Base-by-base conservation (phyloP, 1,284 basidiomycete genomes). In the Cryptococcus sp. region DNA sequence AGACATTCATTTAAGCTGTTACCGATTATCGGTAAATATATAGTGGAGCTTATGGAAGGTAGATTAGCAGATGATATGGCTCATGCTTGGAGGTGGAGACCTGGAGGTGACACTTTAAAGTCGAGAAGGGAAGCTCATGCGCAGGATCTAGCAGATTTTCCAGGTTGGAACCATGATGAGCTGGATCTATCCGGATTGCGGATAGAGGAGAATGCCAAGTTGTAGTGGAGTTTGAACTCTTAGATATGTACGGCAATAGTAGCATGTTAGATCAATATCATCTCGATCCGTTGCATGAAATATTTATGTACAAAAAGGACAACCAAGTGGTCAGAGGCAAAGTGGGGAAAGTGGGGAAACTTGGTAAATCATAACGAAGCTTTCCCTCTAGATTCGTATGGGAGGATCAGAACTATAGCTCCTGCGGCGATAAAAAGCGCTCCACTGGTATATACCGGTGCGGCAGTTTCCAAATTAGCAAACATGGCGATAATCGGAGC, bases 371-470 rank as follows among this genome's bases (percentile, higher is more conserved):
- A 84, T 55, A 86, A 74, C n/a, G 83, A 82, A 2, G 85, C 82
- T 64, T 81, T 85, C 2, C 86, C 86, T 34, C 83, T 77, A 13
- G 86, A 83, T 64, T 88, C 86, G 65, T 83, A 86, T 0, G 88
- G 87, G n/a, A 89, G 70, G 32, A 87, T 63, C 49, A 88, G 65
- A 36, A 85, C 82, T 37, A 89, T 67, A n/a, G 81, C 55, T 0
- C 86, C 84, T 0, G 84, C 79, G 2, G 80, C 75, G 34, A 89
- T 71, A 67, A 88, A 84, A 55, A 89, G 73, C 13, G 80, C 82
- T 7, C 84, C 87, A 2, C 84, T 80, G 38, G 88, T 82, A 67
- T 84, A 89, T 36, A 89, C 86, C 8, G 88, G 88, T 2, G 83
- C 83, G 0, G 84, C 74, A 2, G 84, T 85, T 23, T 57, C 37